Evolutionary conservation across 352 stramenopile genomes (phyloP), one percentile per base, ranked within the genome.

Genomic region (Globisporangium yorkense): DNA sequence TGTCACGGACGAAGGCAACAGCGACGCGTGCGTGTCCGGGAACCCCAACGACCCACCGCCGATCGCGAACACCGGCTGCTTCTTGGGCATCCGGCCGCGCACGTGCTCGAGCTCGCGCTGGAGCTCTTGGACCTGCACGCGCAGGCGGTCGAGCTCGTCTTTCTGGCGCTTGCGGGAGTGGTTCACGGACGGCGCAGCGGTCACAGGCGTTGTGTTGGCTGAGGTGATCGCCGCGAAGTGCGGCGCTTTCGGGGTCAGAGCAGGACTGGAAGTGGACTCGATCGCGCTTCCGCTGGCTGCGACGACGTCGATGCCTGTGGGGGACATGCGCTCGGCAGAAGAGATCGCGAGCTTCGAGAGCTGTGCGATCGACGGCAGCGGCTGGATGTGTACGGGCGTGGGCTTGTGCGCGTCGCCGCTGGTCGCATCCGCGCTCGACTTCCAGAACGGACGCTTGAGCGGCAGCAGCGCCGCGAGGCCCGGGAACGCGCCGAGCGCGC

Each of bases 121-220:
- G 3, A 84, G 70, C 62, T 84, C 74, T 53, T 84, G 71, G n/a
- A 84, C 74, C 51, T 84, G 71, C 16, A 71, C 71, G 20, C 74
- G 71, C 5, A 84, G 59, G 39, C 63, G 51, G 41, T 70, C 74
- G 1, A 84, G 67, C 52, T 84, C 74, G 53, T 84, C 74, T 50
- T 84, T 84, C 54, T 84, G 74, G 31, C 74, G 62, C 54, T 84
- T 84, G 1, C 74, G 58, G 0, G 74, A 84, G 57, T 75, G 76
- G 63, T 84, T 84, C 44, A 63, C 58, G 2, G 51, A 59, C 29
- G 48, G 27, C 18, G 24, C 43, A 7, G 48, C 16, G 21, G 48
- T 20, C 5, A 12, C 9, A 6, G 56, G 24, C 15, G 47, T 29
- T 8, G 29, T 29, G 35, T 16, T 15, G 21, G 35, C 9, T 20